phyloP scores from a whole-genome alignment of 2,329 filamentous ascomycete genomes.

The Arthroderma sp. region DNA sequence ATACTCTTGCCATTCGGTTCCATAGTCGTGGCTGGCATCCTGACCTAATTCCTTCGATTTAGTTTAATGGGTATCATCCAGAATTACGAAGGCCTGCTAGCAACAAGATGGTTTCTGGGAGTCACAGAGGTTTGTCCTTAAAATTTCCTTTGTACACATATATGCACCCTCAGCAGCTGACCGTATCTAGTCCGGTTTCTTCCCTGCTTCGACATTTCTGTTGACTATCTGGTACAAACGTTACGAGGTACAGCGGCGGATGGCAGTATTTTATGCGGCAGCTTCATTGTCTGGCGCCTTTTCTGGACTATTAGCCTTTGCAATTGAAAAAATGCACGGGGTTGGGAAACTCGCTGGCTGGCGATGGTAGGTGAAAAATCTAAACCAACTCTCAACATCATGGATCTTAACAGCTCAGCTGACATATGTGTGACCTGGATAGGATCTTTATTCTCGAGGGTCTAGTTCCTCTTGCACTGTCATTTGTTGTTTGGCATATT shows the following conservation, averaged over 20 bases:
- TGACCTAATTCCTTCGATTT: background rate
- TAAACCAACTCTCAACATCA: background rate
- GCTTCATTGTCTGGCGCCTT: constrained; percentile 30
- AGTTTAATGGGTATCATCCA: constrained; percentile 40
- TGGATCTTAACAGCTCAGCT: background rate
- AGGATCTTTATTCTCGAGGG: constrained; percentile 38
- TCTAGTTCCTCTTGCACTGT: constrained; percentile 36
- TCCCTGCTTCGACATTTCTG: constrained; percentile 17
- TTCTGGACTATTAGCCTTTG: constrained; percentile 38
- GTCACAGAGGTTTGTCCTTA: constrained; percentile 26
- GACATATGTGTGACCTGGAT: background rate
- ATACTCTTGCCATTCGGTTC: background rate
- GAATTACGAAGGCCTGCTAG: constrained; percentile 38
- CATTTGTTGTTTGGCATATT: constrained; percentile 42
- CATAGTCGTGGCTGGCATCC: background rate
- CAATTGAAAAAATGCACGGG: constrained; percentile 34
- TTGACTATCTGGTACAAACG: constrained; percentile 18
- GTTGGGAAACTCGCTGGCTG: constrained; percentile 30
- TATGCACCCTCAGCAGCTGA: background rate
- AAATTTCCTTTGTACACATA: background rate
- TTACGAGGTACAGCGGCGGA: constrained; percentile 18
- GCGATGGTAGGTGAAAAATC: constrained; percentile 24
- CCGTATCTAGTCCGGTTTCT: constrained; percentile 37
- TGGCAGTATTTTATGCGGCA: constrained; percentile 19
- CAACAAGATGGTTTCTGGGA: constrained; percentile 36